phyloP scores from a whole-genome alignment of 257 asterid species.

The Solanum pinnatisectum region DNA sequence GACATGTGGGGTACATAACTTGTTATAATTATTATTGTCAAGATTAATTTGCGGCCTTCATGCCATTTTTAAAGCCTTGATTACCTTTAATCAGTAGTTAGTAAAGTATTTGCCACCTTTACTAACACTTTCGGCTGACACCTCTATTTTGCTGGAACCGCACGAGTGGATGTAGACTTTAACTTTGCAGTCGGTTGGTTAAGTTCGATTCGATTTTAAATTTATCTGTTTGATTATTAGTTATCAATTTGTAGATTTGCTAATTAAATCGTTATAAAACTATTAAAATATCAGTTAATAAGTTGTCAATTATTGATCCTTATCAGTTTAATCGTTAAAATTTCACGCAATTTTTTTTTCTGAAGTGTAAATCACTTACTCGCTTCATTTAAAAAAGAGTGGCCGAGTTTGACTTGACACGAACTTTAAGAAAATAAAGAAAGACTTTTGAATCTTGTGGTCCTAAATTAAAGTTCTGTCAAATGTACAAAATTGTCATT shows the following conservation, averaged over 20 bases:
- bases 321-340: fast-evolving
- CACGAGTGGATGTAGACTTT: neutral
- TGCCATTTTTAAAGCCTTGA: neutral
- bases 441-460: no score
- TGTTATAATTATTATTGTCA: neutral
- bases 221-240: fast-evolving
- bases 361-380: neutral
- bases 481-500: no score
- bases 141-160: neutral
- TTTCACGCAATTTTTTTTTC: no score
- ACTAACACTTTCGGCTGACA: neutral
- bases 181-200: fast-evolving
- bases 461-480: no score
- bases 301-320: fast-evolving
- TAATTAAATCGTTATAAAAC: neutral
- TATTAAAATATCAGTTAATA: neutral
- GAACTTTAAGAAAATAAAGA: no score
- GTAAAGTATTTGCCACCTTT: neutral
- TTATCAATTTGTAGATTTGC: fast-evolving
- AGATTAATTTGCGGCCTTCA: neutral
- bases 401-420: no score
- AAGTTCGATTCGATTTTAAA: fast-evolving
- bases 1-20: neutral
- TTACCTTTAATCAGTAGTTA: neutral
- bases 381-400: no score